Evolutionary conservation across 495 filamentous ascomycete genomes (phyloP), one percentile per base, ranked within the genome.

Genomic region (Penicillium turbatum): DNA sequence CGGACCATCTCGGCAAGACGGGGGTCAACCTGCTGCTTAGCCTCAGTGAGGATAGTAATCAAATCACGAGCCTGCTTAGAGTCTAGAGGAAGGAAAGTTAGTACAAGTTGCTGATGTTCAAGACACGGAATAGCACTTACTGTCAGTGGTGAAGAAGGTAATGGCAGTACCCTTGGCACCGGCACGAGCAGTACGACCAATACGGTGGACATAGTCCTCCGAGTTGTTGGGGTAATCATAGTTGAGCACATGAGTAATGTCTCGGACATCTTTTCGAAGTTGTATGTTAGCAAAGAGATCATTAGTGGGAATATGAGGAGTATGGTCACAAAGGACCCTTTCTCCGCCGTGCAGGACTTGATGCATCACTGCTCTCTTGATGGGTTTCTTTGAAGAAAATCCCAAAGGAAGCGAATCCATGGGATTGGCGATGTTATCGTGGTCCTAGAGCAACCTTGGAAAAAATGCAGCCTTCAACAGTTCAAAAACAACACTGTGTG

Each of bases 181-280:
- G 43, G 93, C 93, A 70, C 92, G 86, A 56, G 90, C 92, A 32
- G 92, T 97, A 70, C 90, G 84, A 60, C 87, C 93, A 71, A 98
- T 98, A 58, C 93, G 88, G 68, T 98, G 93, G 55, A 98, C 91
- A 60, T 98, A 98, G 66, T 97, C 92, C 74, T 98, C 92, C 74
- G 93, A 97, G 80, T 98, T 98, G 81, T 97, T 97, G 70, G 93
- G 93, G 72, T 96, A 96, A 75, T 98, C 93, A 88, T 97, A 97
- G 86, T 98, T 98, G 77, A 98, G 82, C 78, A 98, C 93, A 79
- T 98, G 93, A 74, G 92, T 97, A 76, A 98, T 98, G 82, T 98
- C 92, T 74, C 91, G 91, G 81, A 98, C 93, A 86, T 98, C 93
- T 98, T 96, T 98, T 96, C 40, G 64, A 53, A 59, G 70, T 63